Evolutionary conservation across 1,284 basidiomycete genomes (phyloP), one percentile per base, ranked within the genome.

Genomic region (Nidula niveotomentosa): DNA sequence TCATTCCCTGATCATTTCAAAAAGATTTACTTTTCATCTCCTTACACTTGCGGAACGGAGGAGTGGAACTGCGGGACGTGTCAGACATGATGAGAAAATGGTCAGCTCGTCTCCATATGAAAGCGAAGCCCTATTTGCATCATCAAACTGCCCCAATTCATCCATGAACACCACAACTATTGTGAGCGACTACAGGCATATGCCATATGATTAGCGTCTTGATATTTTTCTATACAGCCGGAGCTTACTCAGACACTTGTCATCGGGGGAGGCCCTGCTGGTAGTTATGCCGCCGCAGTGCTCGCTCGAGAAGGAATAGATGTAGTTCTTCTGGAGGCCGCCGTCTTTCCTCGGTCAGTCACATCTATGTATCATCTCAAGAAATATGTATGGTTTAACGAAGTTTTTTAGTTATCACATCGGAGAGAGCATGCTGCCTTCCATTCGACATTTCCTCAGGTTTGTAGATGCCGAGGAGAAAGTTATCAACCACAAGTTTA

Each of bases 251-350:
- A 72, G 23, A 67, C 76, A 23, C 68, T 77, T 2, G 69, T 79
- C 12, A 58, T 77, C 10, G 76, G 76, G 6, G 75, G 75, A 44
- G 84, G 84, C 1, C 84, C 84, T 0, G 78, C 75, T 6, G 84
- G 84, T 17, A 76, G 76, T 58, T 86, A 82, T 58, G 66, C 81
- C 36, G 83, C 84, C 3, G 68, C 79, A 4, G 78, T 69, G 18
- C 74, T 86, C 7, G 80, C 81, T 6, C 69, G 78, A 46, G 84
- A 85, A 62, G 83, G 83, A 13, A 59, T 81, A 44, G 67, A 79
- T 43, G 78, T 81, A 50, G 76, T 77, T 9, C 58, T 85, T 45
- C 66, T 85, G 34, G 83, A 85, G 60, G 75, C 78, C 10, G 70
- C 73, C 5, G 72, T 76, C 49, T 84, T 83, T 59, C 84, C 83